phyloP scores from a whole-genome alignment of 2,329 filamentous ascomycete species.

The Pseudofabraea citricarpa region DNA sequence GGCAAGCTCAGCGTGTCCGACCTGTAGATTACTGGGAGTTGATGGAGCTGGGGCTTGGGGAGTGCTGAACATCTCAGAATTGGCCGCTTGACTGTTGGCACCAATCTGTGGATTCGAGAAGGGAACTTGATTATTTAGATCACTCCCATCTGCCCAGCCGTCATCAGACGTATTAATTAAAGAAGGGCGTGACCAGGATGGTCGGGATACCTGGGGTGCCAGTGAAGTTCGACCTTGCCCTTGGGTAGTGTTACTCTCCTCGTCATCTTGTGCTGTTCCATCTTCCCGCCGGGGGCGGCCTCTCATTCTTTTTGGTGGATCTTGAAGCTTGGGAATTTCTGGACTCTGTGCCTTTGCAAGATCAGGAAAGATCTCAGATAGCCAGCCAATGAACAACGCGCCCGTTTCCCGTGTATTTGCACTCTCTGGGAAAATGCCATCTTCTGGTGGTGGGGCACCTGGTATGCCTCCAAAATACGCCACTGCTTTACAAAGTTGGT shows the following conservation, averaged over 20 bases:
- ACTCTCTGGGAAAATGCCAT: slow-evolving; percentile 50
- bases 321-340: slow-evolving; percentile 12
- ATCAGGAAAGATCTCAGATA: slow-evolving; percentile 57
- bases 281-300: slow-evolving; percentile 17
- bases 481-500: slow-evolving; percentile 57
- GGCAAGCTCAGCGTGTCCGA: not conserved
- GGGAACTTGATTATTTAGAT: not conserved
- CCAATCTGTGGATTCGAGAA: no score
- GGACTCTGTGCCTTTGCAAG: slow-evolving; percentile 15
- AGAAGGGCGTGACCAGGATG: not conserved
- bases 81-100: no score
- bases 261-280: slow-evolving; percentile 17
- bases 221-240: not conserved
- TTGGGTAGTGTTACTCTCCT: slow-evolving; percentile 9
- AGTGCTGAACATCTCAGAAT: no score
- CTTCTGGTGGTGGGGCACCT: slow-evolving; percentile 44
- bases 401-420: slow-evolving; percentile 52
- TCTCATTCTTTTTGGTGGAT: slow-evolving; percentile 1
- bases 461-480: slow-evolving; percentile 60
- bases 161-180: not conserved
- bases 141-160: not conserved
- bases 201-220: not conserved
- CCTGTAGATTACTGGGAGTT: not conserved
- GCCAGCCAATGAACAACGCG: slow-evolving; percentile 54
- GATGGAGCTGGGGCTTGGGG: not conserved